These are phyloP conservation scores for Kuraishia piskuri DNA, from an alignment of 805 yeast genomes.

Conservation along the genomic window DNA sequence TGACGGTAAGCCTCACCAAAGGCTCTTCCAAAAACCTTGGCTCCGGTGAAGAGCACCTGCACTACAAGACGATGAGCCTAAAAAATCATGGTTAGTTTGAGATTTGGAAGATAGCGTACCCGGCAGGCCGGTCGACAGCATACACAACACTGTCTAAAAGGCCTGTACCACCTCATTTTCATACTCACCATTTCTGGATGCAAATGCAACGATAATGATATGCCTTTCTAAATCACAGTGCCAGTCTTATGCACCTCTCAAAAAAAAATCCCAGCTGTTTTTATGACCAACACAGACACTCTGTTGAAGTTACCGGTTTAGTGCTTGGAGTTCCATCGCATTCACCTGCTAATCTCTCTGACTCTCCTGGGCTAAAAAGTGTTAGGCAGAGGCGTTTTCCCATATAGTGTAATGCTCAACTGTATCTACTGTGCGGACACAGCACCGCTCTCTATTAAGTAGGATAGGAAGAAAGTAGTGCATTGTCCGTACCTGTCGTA, in stretches of 20 bases:
- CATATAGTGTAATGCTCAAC: background rate
- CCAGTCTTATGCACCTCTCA: no score
- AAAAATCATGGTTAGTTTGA: background rate
- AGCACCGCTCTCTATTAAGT: no score
- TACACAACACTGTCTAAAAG: background rate
- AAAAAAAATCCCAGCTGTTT: no score
- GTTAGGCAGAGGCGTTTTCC: background rate
- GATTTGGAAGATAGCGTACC: background rate
- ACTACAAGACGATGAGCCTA: slow-evolving; percentile 87
- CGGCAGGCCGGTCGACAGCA: background rate
- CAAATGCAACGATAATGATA: background rate
- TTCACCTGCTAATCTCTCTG: background rate
- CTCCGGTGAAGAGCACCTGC: slow-evolving; percentile 88
- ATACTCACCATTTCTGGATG: background rate
- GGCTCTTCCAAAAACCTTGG: slow-evolving; percentile 92
- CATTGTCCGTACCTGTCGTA: background rate
- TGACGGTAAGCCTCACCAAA: slow-evolving; percentile 96
- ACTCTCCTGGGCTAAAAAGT: background rate
- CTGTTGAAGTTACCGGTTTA: no score
- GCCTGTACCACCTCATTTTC: background rate
- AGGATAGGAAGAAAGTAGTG: background rate
- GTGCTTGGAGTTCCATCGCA: background rate
- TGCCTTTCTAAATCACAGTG: no score
- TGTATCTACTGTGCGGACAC: no score
- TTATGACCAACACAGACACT: no score